Percentiles rank a stretch among this genome's conserved stretches.
Evolutionary conservation across 352 stramenopile species (phyloP).

Genomic region (Albugo laibachii): DNA sequence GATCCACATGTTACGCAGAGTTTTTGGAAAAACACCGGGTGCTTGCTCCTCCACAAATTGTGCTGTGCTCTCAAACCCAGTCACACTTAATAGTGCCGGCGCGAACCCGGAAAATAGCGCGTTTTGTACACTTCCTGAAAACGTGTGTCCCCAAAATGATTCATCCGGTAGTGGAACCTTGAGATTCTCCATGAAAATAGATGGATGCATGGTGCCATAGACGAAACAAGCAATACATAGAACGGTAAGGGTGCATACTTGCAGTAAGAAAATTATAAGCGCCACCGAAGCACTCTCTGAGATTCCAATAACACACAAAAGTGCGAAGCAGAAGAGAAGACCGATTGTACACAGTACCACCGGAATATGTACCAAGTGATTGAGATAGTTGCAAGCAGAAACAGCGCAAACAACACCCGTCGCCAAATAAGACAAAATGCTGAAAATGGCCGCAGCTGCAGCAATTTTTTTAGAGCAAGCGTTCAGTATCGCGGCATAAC

Average conservation of each 20-base stretch:
- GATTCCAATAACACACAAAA: slow-evolving; percentile 58
- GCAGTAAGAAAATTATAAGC: slow-evolving; percentile 51
- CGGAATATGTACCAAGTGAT: slow-evolving; percentile 31
- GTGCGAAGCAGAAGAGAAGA: slow-evolving; percentile 47
- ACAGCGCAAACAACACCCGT: slow-evolving; percentile 39
- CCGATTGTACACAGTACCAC: slow-evolving; percentile 17
- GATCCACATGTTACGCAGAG: slow-evolving; percentile 63
- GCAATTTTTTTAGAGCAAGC: slow-evolving; percentile 59
- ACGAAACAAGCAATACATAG: slow-evolving; percentile 25
- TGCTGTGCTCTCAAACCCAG: slow-evolving; percentile 61
- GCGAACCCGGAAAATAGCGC: slow-evolving; percentile 38
- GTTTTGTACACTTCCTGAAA: slow-evolving; percentile 12
- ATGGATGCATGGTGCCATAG: slow-evolving; percentile 28
- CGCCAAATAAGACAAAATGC: slow-evolving; percentile 71
- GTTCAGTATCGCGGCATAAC: slow-evolving; percentile 77
- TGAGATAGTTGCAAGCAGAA: slow-evolving; percentile 59
- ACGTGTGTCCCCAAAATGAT: slow-evolving; percentile 8
- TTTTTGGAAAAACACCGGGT: slow-evolving; percentile 61
- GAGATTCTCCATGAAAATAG: slow-evolving; percentile 36
- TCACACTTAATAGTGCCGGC: slow-evolving; percentile 56
- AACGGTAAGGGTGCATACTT: slow-evolving; percentile 33
- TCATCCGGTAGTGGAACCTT: slow-evolving; percentile 17
- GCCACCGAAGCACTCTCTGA: slow-evolving; percentile 52
- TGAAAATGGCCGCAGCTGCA: slow-evolving; percentile 45
- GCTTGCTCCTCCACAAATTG: slow-evolving; percentile 77